These are phyloP conservation scores for Paramyrothecium sp. DNA, from an alignment of 2,329 filamentous ascomycete species.

Conservation along the genomic window DNA sequence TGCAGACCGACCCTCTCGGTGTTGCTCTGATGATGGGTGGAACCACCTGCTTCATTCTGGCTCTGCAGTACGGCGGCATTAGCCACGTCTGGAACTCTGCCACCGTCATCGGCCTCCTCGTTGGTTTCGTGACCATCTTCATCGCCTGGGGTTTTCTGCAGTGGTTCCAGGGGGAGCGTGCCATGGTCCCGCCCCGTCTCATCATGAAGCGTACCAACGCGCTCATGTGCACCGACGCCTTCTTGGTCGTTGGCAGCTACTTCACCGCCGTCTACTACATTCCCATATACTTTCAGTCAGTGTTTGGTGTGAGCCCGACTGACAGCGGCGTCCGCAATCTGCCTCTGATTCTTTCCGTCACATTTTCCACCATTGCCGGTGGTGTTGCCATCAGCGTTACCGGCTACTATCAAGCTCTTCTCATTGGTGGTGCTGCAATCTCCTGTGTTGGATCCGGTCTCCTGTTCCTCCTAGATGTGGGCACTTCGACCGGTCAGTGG, in stretches of 20 bases:
- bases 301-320: constrained; percentile 38
- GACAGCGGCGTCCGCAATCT: constrained; percentile 41
- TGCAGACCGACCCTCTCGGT: constrained; percentile 47
- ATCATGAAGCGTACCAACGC: constrained; percentile 37
- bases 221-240: constrained; percentile 35
- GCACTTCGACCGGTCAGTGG: constrained; percentile 41
- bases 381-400: constrained; percentile 37
- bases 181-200: constrained; percentile 39
- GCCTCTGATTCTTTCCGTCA: constrained; percentile 43
- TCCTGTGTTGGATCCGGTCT: constrained; percentile 42
- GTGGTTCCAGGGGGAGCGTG: constrained; percentile 41
- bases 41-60: constrained; percentile 42
- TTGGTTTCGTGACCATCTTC: constrained; percentile 34
- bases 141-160: constrained; percentile 34
- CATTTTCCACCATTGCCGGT: constrained; percentile 36
- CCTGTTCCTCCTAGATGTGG: constrained; percentile 37
- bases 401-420: constrained; percentile 41
- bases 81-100: constrained; percentile 40
- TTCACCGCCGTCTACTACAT: constrained; percentile 46
- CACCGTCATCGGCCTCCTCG: constrained; percentile 40
- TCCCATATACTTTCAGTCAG: constrained; percentile 44
- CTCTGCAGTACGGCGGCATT: constrained; percentile 46
- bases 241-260: constrained; percentile 41
- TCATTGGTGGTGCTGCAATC: constrained; percentile 43
- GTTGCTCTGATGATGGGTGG: constrained; percentile 41